phyloP scores from a whole-genome alignment of 2,329 filamentous ascomycete genomes.

The Ophiostoma sp. region DNA sequence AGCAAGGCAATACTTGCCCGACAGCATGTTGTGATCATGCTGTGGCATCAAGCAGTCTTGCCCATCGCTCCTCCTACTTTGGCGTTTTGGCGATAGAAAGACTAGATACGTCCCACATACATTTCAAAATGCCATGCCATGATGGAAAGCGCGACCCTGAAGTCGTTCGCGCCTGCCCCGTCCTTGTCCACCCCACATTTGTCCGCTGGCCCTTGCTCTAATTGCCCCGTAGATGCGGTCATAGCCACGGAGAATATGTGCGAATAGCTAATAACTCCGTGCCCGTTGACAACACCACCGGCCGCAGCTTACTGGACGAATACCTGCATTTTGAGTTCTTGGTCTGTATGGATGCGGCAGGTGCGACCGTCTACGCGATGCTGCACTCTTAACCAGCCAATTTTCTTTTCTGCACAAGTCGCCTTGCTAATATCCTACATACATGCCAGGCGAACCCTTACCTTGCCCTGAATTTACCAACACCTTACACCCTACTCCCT shows the following conservation, averaged over 20 bases:
- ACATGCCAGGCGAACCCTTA: neutral
- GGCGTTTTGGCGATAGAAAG: neutral
- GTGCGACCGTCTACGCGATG: neutral
- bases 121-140: neutral
- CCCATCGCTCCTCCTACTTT: neutral
- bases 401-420: neutral
- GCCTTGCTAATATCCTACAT: neutral
- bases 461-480: neutral
- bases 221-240: slow-evolving; percentile 14
- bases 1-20: neutral
- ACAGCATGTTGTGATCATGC: neutral
- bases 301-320: neutral
- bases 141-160: neutral
- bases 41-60: neutral
- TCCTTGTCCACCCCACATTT: slow-evolving; percentile 18
- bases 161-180: neutral
- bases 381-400: no score
- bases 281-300: neutral
- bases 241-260: slow-evolving; percentile 3
- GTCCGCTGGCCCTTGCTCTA: slow-evolving; percentile 11
- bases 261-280: neutral
- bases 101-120: no score
- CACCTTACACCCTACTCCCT: neutral
- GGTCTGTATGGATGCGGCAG: neutral
- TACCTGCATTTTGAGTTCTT: neutral